Percentiles rank a stretch among this genome's conserved stretches.
Evolutionary conservation across 768 basidiomycete species (phyloP).

Genomic region (Leucosporidium creatinivorum): DNA sequence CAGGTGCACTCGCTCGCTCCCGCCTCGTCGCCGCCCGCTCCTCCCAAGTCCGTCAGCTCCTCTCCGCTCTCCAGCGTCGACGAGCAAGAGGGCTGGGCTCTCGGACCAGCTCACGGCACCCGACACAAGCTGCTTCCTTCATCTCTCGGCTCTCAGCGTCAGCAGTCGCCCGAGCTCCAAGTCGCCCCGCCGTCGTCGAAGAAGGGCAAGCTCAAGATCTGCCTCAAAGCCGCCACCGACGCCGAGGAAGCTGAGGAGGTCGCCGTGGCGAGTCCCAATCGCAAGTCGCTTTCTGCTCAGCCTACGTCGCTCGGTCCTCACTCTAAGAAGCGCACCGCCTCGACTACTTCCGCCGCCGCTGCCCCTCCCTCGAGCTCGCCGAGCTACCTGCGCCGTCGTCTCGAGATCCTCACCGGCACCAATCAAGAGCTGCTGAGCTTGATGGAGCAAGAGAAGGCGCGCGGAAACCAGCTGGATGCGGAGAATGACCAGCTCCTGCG

Average conservation of each 20-base stretch:
- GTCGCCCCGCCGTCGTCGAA: conserved; percentile 95
- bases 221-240: conserved; percentile 96
- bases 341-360: not conserved
- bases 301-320: not conserved
- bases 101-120: too few species aligned
- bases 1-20: not conserved
- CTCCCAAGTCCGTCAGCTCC: not conserved
- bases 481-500: not conserved
- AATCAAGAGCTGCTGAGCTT: not conserved
- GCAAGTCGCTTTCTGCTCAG: not conserved
- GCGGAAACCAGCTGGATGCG: not conserved
- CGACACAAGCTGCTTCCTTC: too few species aligned
- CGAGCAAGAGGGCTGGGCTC: not conserved
- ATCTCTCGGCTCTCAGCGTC: not conserved
- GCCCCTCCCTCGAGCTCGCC: not conserved
- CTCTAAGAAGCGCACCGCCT: not conserved
- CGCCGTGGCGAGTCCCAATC: conserved; percentile 72
- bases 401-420: too few species aligned
- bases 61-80: not conserved
- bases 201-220: conserved; percentile 91
- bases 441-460: not conserved
- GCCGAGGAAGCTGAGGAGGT: conserved; percentile 88
- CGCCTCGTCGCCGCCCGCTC: not conserved
- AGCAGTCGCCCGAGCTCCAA: conserved; percentile 71
- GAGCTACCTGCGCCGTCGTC: not conserved